Percentiles rank a stretch among this genome's conserved stretches.
Conservation (phyloP, 129 eudicot species). For the Flaveria trinervia region DNA sequence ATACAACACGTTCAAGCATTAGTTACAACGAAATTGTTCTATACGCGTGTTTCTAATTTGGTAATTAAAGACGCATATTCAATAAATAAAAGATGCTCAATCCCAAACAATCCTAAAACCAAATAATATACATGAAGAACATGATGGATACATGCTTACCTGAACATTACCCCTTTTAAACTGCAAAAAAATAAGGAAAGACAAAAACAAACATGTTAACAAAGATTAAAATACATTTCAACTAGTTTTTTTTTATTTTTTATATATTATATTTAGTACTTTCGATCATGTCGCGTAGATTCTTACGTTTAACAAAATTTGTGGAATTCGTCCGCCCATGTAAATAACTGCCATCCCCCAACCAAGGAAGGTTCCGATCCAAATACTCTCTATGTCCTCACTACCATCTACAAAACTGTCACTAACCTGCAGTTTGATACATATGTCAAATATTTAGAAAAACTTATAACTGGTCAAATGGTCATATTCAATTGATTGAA, state of each 20-base stretch:
- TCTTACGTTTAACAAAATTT: conserved; percentile 69
- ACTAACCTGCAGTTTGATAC: conserved; percentile 42
- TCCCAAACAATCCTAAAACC: no score
- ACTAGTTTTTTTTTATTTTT: neutral
- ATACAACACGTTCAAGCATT: neutral
- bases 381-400: conserved; percentile 33
- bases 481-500: neutral
- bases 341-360: conserved; percentile 92
- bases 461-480: conserved; percentile 4
- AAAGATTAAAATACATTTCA: neutral
- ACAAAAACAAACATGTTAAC: conserved; percentile 21
- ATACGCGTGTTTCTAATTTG: neutral
- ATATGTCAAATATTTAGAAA: neutral
- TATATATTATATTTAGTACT: no score
- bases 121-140: no score
- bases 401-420: conserved; percentile 29
- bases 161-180: conserved; percentile 70
- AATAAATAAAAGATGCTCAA: neutral
- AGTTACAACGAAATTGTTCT: neutral
- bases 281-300: neutral
- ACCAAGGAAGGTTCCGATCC: conserved; percentile 66
- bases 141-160: conserved; percentile 33
- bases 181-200: conserved; percentile 38
- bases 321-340: conserved; percentile 87
- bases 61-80: neutral